These are phyloP conservation scores for Buxus sempervirens DNA, from an alignment of 164 flowering plant species.

Conservation along the genomic window DNA sequence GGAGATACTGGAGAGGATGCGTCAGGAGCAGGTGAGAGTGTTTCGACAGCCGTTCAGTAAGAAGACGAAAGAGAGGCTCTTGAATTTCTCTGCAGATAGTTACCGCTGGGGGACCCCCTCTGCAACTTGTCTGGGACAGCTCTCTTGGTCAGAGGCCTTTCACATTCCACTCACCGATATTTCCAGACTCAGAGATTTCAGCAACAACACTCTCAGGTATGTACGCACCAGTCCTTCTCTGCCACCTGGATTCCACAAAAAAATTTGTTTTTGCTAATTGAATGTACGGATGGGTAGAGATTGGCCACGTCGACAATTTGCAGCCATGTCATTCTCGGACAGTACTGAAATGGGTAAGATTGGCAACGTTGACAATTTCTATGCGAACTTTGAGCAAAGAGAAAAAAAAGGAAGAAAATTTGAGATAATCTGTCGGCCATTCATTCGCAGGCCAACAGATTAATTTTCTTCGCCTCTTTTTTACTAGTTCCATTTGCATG, in stretches of 20 bases:
- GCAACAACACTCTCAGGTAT: constrained; percentile 48
- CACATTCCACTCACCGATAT: constrained; percentile 63
- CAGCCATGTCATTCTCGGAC: no score
- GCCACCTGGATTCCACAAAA: not conserved
- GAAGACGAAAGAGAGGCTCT: constrained; percentile 35
- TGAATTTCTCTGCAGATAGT: constrained; percentile 45
- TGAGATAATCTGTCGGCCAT: no score
- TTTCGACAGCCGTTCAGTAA: constrained; percentile 55
- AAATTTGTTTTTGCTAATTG: no score
- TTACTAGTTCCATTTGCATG: no score
- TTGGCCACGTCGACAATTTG: no score
- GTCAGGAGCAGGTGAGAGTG: constrained; percentile 50
- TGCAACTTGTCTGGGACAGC: constrained; percentile 53
- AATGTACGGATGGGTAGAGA: no score
- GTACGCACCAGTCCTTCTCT: not conserved
- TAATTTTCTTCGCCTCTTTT: no score
- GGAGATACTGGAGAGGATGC: constrained; percentile 52
- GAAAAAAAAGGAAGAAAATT: no score
- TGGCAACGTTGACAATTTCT: no score
- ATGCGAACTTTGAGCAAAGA: no score
- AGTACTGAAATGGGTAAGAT: no score
- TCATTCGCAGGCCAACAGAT: no score
- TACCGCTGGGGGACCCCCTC: constrained; percentile 86
- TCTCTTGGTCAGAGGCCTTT: constrained; percentile 91
- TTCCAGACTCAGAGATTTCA: constrained; percentile 15